Evolutionary conservation across 768 basidiomycete species (phyloP), one percentile per base, ranked within the genome.

Genomic region (Boletus vinaceobasis): DNA sequence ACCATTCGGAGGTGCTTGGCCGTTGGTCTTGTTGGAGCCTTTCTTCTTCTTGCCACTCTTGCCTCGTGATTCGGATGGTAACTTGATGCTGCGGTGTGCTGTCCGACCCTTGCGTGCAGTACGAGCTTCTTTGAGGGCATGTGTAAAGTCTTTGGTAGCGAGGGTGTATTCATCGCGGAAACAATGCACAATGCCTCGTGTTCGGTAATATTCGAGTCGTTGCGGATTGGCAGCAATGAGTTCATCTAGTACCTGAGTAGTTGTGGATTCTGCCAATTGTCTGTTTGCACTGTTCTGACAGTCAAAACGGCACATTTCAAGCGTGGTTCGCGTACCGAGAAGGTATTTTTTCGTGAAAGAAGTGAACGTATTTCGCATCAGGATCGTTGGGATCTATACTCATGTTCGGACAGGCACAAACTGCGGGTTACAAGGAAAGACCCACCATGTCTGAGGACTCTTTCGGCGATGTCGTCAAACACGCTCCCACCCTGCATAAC

Each of bases 301-400:
- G 58, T 63, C 49, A 60, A 49, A 38, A 38, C 43, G 48, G 60
- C 1, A 57, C 53, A 33, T 19, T 17, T 55, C 39, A 33, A 43
- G 23, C 35, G 39, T 58, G 17, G 19, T 35, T n/a, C 45, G 73
- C 79, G 56, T 57, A 93, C 91, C 92, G 80, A 52, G 93, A 94
- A 21, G 93, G 93, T 60, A 95, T 95, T 74, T 93, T 94, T 66
- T 95, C 92, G 62, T 95, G 93, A 72, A 95, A 95, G 68, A 95
- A 95, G 64, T 93, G 87, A 2, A 95, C 91, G 67, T 94, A 93
- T 75, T 80, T 83, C 13, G 92, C 91, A 61, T 93, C 89, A 9
- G 79, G 60, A 60, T 93, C 87, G 58, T 78, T 74, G 0, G 90
- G 88, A 67, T 93, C 92, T 91, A 55, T 14, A 36, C 32, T 10